A percentile compares a stretch with the other conserved stretches of the same genome.
Evolutionary conservation across 768 basidiomycete genomes (phyloP).

Genomic region (Pisolithus sp.): DNA sequence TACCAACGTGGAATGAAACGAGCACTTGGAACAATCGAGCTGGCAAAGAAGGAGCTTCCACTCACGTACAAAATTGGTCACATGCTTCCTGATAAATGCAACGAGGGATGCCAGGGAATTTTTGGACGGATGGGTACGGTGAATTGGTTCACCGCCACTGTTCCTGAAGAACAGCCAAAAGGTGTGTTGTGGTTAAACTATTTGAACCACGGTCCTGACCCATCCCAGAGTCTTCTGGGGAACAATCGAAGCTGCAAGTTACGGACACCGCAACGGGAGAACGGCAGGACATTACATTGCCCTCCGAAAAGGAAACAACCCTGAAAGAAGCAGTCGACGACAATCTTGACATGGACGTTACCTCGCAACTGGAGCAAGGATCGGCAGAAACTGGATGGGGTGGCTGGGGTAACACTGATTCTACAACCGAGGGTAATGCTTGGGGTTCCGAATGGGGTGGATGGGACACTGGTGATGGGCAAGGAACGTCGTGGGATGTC

Average conservation of each 20-base stretch:
- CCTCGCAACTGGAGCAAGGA: slow-evolving; percentile 1
- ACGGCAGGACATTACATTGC: slow-evolving; percentile 13
- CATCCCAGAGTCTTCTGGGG: background rate
- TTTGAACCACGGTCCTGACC: background rate
- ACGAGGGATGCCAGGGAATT: slow-evolving; percentile 39
- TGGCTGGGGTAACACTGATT: slow-evolving; percentile 7
- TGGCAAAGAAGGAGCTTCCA: slow-evolving; percentile 39
- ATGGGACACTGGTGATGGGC: slow-evolving; percentile 8
- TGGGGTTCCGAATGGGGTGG: slow-evolving; percentile 2
- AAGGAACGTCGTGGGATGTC: slow-evolving; percentile 7
- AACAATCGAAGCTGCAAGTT: slow-evolving; percentile 14
- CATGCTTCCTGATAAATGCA: slow-evolving; percentile 40
- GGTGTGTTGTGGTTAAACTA: background rate
- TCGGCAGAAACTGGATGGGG: slow-evolving; percentile 3
- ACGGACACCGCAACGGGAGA: slow-evolving; percentile 12
- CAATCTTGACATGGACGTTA: slow-evolving; percentile 16
- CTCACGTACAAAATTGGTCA: slow-evolving; percentile 33
- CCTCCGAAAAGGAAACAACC: slow-evolving; percentile 16
- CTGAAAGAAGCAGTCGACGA: slow-evolving; percentile 26
- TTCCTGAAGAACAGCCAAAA: slow-evolving; percentile 2
- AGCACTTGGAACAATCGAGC: slow-evolving; percentile 38
- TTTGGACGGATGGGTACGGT: slow-evolving; percentile 45
- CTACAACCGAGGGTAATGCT: background rate
- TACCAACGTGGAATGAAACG: slow-evolving; percentile 41
- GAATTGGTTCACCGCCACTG: slow-evolving; percentile 22